Conservation (phyloP, 305 asterid genomes). For the Coffea humblotiana region DNA sequence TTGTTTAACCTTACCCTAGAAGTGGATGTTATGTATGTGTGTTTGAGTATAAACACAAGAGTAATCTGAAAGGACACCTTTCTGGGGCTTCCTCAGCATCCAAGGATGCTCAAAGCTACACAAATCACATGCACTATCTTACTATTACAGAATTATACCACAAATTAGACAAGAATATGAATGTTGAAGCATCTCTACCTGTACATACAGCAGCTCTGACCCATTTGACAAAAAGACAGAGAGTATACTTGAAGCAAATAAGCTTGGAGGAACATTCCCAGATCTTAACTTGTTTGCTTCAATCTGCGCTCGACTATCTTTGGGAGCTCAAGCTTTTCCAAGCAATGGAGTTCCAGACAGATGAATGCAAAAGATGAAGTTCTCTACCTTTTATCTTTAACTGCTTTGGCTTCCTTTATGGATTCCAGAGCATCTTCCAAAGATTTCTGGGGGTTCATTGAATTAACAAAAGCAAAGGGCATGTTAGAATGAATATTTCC, state of each 20-base stretch:
- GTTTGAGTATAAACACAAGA: too few species aligned
- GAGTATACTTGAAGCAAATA: not conserved
- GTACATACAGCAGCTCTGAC: not conserved
- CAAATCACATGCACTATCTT: too few species aligned
- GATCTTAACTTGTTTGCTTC: not conserved
- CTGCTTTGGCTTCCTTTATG: constrained; percentile 58
- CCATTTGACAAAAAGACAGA: not conserved
- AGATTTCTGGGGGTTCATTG: constrained; percentile 55
- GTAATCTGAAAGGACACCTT: too few species aligned
- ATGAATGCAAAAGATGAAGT: not conserved
- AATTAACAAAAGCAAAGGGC: not conserved
- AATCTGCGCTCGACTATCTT: not conserved
- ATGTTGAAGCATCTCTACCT: not conserved
- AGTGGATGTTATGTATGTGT: too few species aligned
- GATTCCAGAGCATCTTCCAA: constrained; percentile 80
- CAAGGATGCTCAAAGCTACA: too few species aligned
- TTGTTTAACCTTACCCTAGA: too few species aligned
- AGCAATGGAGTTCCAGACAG: not conserved
- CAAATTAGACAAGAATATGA: too few species aligned
- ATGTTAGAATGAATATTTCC: too few species aligned
- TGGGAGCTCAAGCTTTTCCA: not conserved
- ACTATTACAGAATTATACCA: too few species aligned
- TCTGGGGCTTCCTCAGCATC: too few species aligned
- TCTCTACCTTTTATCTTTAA: constrained; percentile 34
- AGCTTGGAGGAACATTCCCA: not conserved